These are phyloP conservation scores for Eremochloa ophiuroides DNA, from an alignment of 176 grass and related monocot species.

Conservation along the genomic window DNA sequence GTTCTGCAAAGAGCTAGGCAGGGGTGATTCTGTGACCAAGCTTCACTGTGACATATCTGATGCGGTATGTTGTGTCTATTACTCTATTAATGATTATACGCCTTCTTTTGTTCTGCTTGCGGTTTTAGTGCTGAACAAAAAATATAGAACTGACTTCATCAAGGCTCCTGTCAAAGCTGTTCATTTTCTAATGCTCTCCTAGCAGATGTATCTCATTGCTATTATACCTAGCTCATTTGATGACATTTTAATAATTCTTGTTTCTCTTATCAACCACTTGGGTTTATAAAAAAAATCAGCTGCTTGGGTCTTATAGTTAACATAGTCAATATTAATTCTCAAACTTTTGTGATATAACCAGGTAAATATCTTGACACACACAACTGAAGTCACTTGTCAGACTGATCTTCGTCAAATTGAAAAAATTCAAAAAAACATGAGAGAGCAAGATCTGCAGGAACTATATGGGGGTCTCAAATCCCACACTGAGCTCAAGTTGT, in stretches of 20 bases:
- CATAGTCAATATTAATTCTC: neutral
- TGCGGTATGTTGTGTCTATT: conserved; percentile 40
- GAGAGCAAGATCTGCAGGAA: conserved; percentile 46
- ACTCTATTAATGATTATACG: neutral
- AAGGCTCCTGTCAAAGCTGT: neutral
- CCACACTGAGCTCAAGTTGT: neutral
- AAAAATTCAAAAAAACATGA: conserved; percentile 36
- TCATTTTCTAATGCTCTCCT: neutral
- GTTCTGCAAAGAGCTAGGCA: conserved; percentile 56
- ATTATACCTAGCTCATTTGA: neutral
- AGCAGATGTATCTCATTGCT: neutral
- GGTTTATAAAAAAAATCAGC: neutral
- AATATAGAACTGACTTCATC: neutral
- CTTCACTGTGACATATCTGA: conserved; percentile 81
- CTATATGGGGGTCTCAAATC: neutral
- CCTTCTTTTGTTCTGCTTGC: neutral
- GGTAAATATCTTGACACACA: conserved; percentile 82
- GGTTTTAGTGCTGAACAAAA: neutral
- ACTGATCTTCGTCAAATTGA: conserved; percentile 22
- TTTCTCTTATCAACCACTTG: neutral
- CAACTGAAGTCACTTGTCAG: conserved; percentile 32
- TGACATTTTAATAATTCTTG: neutral
- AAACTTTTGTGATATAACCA: conserved; percentile 24
- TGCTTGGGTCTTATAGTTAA: neutral
- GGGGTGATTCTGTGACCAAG: conserved; percentile 85